Evolutionary conservation across 2,329 filamentous ascomycete species (phyloP).

Genomic region (Emericellopsis cladophorae): DNA sequence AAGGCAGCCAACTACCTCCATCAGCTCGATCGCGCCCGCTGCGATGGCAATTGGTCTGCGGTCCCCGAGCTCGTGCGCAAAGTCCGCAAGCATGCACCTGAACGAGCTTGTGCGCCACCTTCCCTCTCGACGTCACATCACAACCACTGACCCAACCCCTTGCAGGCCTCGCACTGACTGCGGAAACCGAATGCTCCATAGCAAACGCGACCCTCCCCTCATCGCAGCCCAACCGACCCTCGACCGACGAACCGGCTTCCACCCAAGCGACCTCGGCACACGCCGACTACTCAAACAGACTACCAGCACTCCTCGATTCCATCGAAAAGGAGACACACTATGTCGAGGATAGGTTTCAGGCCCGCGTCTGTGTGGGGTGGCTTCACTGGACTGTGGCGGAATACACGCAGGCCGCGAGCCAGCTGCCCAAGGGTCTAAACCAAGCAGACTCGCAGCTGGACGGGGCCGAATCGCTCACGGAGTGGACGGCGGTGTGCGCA

Average conservation of each 20-base stretch:
- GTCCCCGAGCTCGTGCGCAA: slow-evolving; percentile 86
- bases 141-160: background rate
- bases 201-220: slow-evolving; percentile 28
- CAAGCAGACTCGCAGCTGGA: slow-evolving; percentile 39
- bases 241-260: slow-evolving; percentile 12
- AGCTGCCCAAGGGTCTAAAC: slow-evolving; percentile 51
- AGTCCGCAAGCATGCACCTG: slow-evolving; percentile 83
- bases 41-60: slow-evolving; percentile 75
- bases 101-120: slow-evolving; percentile 59
- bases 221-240: background rate
- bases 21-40: slow-evolving; percentile 75
- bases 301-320: slow-evolving; percentile 38
- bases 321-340: slow-evolving; percentile 44
- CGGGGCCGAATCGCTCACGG: slow-evolving; percentile 39
- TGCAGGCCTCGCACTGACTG: slow-evolving; percentile 56
- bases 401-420: slow-evolving; percentile 45
- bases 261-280: slow-evolving; percentile 16
- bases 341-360: slow-evolving; percentile 58
- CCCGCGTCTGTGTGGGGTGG: slow-evolving; percentile 73
- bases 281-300: slow-evolving; percentile 28
- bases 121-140: background rate
- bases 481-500: slow-evolving; percentile 75
- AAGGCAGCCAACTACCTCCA: slow-evolving; percentile 77
- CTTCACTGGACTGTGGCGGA: slow-evolving; percentile 69
- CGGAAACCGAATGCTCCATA: slow-evolving; percentile 55